Conservation (phyloP, 2,329 filamentous ascomycete species). For the Coleophoma cylindrospora region DNA sequence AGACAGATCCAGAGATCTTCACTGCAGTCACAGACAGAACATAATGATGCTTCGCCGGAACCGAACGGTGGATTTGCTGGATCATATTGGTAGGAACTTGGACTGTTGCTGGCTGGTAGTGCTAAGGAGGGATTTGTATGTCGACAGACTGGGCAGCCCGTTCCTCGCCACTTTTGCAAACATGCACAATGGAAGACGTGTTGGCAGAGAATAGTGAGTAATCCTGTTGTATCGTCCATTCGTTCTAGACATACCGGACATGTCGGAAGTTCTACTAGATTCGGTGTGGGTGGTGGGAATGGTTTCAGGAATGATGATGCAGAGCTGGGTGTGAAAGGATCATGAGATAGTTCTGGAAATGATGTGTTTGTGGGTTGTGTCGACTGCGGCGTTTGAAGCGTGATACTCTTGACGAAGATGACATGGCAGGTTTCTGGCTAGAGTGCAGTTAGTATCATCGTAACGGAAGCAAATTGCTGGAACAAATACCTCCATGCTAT, state of each 20-base stretch:
- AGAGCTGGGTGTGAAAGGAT: constrained; percentile 55
- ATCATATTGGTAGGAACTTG: constrained; percentile 29
- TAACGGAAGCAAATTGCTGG: not conserved
- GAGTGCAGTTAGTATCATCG: constrained; percentile 9
- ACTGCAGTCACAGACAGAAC: constrained; percentile 72
- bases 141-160: constrained; percentile 89
- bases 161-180: constrained; percentile 91
- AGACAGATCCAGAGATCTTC: constrained; percentile 93
- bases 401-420: constrained; percentile 89
- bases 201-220: constrained; percentile 94
- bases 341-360: constrained; percentile 58
- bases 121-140: constrained; percentile 65
- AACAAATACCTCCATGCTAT: constrained; percentile 72
- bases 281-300: constrained; percentile 67
- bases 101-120: constrained; percentile 18
- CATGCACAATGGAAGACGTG: constrained; percentile 98
- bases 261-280: constrained; percentile 85
- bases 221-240: constrained; percentile 95
- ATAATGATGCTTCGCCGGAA: constrained; percentile 62
- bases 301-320: constrained; percentile 39
- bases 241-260: constrained; percentile 95
- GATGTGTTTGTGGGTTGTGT: constrained; percentile 19
- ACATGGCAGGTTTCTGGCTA: constrained; percentile 92
- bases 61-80: constrained; percentile 54
- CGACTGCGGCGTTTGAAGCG: constrained; percentile 53